A percentile compares a stretch with the other conserved stretches of the same genome.
These are phyloP conservation scores for Hypoxylon lienhwacheense DNA, from an alignment of 495 filamentous ascomycete genomes.

Conservation along the genomic window DNA sequence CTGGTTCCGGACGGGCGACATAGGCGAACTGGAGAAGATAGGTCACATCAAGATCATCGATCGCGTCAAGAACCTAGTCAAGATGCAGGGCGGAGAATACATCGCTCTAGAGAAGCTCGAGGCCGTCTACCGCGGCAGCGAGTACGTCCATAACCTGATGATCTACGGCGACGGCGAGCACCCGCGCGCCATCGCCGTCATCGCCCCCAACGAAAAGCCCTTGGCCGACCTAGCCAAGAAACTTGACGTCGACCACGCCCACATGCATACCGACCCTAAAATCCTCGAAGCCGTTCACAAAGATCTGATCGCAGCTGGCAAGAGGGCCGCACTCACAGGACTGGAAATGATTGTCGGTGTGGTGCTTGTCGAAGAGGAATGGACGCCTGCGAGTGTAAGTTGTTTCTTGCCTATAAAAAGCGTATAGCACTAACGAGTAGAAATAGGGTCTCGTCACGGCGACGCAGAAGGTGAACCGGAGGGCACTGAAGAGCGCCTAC, in stretches of 20 bases:
- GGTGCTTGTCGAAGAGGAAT: slow-evolving; percentile 65
- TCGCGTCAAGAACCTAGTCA: slow-evolving; percentile 83
- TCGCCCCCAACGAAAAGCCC: slow-evolving; percentile 58
- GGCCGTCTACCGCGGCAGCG: slow-evolving; percentile 60
- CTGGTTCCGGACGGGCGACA: slow-evolving; percentile 92
- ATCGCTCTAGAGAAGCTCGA: slow-evolving; percentile 69
- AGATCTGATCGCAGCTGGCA: slow-evolving; percentile 55
- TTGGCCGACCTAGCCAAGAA: slow-evolving; percentile 55
- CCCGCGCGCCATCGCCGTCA: slow-evolving; percentile 59
- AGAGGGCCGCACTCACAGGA: slow-evolving; percentile 52
- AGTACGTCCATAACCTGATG: slow-evolving; percentile 61
- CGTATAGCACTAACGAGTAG: slow-evolving; percentile 29
- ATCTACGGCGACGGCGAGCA: slow-evolving; percentile 57
- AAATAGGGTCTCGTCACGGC: slow-evolving; percentile 61
- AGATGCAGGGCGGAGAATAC: slow-evolving; percentile 67
- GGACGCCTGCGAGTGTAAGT: slow-evolving; percentile 66
- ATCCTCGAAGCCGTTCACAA: slow-evolving; percentile 55
- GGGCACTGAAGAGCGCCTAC: slow-evolving; percentile 56
- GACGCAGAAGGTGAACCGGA: slow-evolving; percentile 64
- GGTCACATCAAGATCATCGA: slow-evolving; percentile 88
- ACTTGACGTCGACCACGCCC: slow-evolving; percentile 52
- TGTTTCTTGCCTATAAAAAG: neutral
- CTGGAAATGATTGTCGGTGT: slow-evolving; percentile 64
- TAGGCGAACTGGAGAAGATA: slow-evolving; percentile 70
- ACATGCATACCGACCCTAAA: slow-evolving; percentile 49